phyloP scores from a whole-genome alignment of 2,329 filamentous ascomycete species.

The Hypomyces rosellus region DNA sequence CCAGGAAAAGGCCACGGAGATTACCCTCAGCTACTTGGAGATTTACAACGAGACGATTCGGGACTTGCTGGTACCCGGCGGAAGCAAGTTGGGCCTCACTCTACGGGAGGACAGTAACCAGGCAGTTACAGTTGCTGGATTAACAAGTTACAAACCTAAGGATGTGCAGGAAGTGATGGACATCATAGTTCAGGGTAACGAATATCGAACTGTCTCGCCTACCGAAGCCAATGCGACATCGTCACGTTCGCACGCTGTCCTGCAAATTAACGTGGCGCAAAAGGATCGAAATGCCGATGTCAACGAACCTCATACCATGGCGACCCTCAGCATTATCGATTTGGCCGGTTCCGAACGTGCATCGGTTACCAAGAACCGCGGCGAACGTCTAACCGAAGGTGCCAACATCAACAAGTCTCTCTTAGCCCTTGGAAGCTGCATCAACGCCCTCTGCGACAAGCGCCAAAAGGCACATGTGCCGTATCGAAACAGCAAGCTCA shows the following conservation, averaged over 20 bases:
- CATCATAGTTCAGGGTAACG: conserved; percentile 94
- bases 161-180: conserved; percentile 98
- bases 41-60: conserved; percentile 99
- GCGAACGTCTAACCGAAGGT: conserved; percentile 83
- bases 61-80: conserved; percentile 81
- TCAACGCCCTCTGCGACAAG: conserved; percentile 93
- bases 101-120: conserved; percentile 92
- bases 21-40: conserved; percentile 91
- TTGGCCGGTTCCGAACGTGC: conserved; percentile 92
- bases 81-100: conserved; percentile 79
- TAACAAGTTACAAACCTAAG: conserved; percentile 85
- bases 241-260: conserved; percentile 90
- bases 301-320: conserved; percentile 95
- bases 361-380: conserved; percentile 92
- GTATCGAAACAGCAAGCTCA: conserved; percentile 96
- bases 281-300: conserved; percentile 90
- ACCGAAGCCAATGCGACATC: conserved; percentile 97
- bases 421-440: conserved; percentile 89
- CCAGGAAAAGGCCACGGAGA: conserved; percentile 80
- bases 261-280: conserved; percentile 93
- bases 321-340: conserved; percentile 96
- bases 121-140: conserved; percentile 80
- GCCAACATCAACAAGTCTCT: conserved; percentile 99
- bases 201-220: conserved; percentile 89
- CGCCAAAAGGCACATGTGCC: conserved; percentile 90